A percentile compares a stretch with the other conserved stretches of the same genome.
phyloP scores from a whole-genome alignment of 306 rosid species.

The Lupinus albus region DNA sequence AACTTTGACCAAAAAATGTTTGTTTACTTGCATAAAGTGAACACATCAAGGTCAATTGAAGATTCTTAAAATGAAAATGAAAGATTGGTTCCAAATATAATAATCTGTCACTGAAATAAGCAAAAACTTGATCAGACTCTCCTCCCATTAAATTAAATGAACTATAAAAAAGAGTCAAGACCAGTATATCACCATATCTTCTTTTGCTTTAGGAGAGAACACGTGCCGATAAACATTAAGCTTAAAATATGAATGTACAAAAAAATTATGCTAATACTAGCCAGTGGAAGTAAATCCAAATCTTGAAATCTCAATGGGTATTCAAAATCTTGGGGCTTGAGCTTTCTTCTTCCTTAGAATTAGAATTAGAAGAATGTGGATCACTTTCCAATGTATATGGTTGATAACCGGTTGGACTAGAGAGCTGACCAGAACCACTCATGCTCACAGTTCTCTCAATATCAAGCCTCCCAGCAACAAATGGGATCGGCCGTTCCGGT shows the following conservation, averaged over 20 bases:
- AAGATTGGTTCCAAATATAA: constrained; percentile 11
- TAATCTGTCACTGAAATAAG: background rate
- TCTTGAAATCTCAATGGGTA: constrained; percentile 33
- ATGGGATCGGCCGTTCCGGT: constrained; percentile 76
- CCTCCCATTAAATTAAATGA: background rate
- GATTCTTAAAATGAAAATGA: constrained; percentile 24
- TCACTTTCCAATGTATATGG: constrained; percentile 47
- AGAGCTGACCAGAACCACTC: constrained; percentile 58
- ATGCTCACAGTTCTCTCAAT: constrained; percentile 71
- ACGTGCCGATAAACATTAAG: constrained; percentile 35
- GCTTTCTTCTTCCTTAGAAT: constrained; percentile 47
- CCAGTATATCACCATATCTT: constrained; percentile 41
- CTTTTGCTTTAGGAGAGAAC: constrained; percentile 45
- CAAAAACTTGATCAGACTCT: constrained; percentile 34
- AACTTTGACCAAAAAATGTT: constrained; percentile 7
- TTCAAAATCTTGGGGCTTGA: constrained; percentile 40
- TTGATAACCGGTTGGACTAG: constrained; percentile 65
- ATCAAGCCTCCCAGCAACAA: constrained; percentile 70
- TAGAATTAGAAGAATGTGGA: constrained; percentile 39
- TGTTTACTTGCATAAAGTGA: background rate
- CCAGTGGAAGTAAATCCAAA: constrained; percentile 35
- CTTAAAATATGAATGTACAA: constrained; percentile 40
- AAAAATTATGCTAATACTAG: constrained; percentile 33
- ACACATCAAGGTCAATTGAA: constrained; percentile 7
- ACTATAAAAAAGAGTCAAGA: constrained; percentile 34